phyloP scores from a whole-genome alignment of 371 early-diverging fungal genomes.

The Rhizomucor pusillus region DNA sequence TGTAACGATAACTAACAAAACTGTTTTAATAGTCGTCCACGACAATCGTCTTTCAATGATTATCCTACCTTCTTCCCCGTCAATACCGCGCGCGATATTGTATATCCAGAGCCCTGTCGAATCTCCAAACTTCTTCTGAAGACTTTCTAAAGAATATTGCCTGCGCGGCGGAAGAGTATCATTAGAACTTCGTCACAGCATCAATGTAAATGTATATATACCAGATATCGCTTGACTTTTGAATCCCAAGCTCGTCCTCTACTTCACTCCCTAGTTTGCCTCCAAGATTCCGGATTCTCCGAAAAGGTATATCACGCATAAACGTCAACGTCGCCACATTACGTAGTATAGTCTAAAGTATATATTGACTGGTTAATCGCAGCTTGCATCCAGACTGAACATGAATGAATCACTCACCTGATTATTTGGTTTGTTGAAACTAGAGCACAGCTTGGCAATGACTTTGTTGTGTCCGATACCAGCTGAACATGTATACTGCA shows the following conservation, averaged over 20 bases:
- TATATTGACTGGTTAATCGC: background rate
- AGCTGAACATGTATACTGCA: conserved; percentile 81
- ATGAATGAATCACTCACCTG: conserved; percentile 41
- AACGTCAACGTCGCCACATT: conserved; percentile 50
- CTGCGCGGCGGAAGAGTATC: conserved; percentile 8
- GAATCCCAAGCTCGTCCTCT: conserved; percentile 54
- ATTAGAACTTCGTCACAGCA: too few relatives aligned
- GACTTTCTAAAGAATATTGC: conserved; percentile 27
- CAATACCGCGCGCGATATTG: conserved; percentile 64
- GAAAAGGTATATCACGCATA: conserved; percentile 64
- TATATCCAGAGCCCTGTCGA: conserved; percentile 57
- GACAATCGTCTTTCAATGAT: background rate
- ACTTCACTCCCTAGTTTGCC: conserved; percentile 85
- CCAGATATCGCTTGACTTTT: conserved; percentile 51
- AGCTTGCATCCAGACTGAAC: background rate
- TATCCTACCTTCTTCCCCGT: conserved; percentile 50
- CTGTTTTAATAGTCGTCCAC: background rate
- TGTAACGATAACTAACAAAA: conserved; percentile 36
- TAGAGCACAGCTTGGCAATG: conserved; percentile 84
- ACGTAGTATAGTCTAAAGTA: conserved; percentile 60
- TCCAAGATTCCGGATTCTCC: conserved; percentile 80
- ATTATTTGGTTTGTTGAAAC: conserved; percentile 84
- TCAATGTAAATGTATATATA: conserved; percentile 1
- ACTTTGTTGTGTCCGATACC: conserved; percentile 86
- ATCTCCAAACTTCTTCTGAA: conserved; percentile 39